Percentiles rank a stretch among this genome's conserved stretches.
phyloP scores from a whole-genome alignment of 116 monocot genomes.

The Trichopus zeylanicus region DNA sequence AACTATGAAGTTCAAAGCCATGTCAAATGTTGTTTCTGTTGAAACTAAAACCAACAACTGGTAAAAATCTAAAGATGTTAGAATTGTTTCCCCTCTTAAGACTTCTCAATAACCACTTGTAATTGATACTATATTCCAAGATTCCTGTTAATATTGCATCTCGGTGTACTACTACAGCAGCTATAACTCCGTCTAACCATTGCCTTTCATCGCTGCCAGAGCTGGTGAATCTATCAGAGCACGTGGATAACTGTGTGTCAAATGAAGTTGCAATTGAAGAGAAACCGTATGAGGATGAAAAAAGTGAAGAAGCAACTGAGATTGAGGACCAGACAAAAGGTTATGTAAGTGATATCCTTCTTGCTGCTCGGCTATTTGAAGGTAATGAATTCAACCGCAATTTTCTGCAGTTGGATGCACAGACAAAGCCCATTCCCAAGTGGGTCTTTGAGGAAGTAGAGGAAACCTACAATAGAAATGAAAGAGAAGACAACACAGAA shows the following conservation, averaged over 20 bases:
- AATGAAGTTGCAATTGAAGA: slow-evolving; percentile 19
- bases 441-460: slow-evolving; percentile 53
- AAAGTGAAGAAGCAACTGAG: neutral
- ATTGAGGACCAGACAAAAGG: slow-evolving; percentile 24
- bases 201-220: slow-evolving; percentile 9
- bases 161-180: neutral
- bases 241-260: slow-evolving; percentile 11
- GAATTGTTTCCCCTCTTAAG: no score
- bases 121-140: neutral
- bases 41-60: no score
- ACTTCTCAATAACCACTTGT: neutral
- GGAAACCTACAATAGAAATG: slow-evolving; percentile 16
- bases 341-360: slow-evolving; percentile 46
- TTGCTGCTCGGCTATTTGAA: slow-evolving; percentile 32
- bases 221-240: neutral
- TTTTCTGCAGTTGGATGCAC: slow-evolving; percentile 19
- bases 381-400: slow-evolving; percentile 5
- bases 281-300: slow-evolving; percentile 16
- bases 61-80: no score
- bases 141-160: no score
- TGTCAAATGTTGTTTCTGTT: no score
- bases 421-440: slow-evolving; percentile 24
- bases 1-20: no score
- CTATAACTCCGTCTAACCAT: neutral
- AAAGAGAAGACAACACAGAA: neutral